Evolutionary conservation across 1,284 basidiomycete genomes (phyloP), one percentile per base, ranked within the genome.

Genomic region (Porogramme epimiltina): DNA sequence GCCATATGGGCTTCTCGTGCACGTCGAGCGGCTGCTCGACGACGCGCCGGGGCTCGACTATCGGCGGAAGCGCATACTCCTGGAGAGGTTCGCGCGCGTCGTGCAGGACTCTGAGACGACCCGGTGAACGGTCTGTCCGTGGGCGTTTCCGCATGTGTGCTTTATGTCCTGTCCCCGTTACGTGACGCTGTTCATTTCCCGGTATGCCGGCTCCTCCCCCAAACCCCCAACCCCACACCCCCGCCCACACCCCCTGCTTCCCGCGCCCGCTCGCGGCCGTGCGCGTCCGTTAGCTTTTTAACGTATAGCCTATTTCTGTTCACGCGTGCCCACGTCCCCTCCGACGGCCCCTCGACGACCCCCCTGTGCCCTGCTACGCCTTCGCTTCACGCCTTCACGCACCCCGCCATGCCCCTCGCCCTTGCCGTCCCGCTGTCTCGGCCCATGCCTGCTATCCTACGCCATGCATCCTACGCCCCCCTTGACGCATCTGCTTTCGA

Each of bases 71-170:
- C 71, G 68, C 22, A 62, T 64, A 38, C 73, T 90, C 47, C 67
- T 89, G 65, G 79, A 84, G 55, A 78, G 76, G 55, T 84, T 90
- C 59, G 67, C 81, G 42, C 73, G 76, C 45, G 81, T 89, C 54
- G 85, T 89, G 53, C 73, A 84, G 52, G 42, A 55, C 47, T 53
- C 54, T 40, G 78, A 82, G 61, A 76, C 28, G 28, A 13, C 28
- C 28, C 28, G 28, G 28, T 31, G 28, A 31, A 6, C 28, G 13
- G 6, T 8, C 28, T 31, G 28, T 31, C 8, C 8, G 28, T 8
- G 28, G 13, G 8, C 8, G 28, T 31, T n/a, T n/a, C n/a, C 34
- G n/a, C n/a, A 26, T 55, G 46, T 24, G 37, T 45, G 45, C 38
- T 10, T 31, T 18, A 33, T 45, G 24, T 41, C 26, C 13, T 39